phyloP scores from a whole-genome alignment of 2,329 filamentous ascomycete species.

The Plenodomus lindquistii region DNA sequence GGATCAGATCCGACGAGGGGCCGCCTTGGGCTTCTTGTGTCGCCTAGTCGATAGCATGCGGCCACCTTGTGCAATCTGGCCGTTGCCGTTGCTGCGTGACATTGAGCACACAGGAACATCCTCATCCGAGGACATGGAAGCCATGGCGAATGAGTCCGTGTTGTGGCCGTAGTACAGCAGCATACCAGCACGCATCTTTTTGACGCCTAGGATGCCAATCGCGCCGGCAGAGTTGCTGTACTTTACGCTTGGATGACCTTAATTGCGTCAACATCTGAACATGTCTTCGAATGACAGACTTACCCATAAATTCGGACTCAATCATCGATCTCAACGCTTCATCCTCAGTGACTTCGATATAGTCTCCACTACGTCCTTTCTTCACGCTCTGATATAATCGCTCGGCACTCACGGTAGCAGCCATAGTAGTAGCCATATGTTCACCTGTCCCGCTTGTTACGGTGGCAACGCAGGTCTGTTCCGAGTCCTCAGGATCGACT shows the following conservation, averaged over 20 bases:
- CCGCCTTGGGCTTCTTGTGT: constrained; percentile 34
- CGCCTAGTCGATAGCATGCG: constrained; percentile 51
- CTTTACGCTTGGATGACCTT: constrained; percentile 77
- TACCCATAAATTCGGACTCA: constrained; percentile 84
- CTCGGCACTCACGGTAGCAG: constrained; percentile 83
- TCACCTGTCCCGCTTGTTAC: constrained; percentile 96
- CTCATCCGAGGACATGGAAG: constrained; percentile 84
- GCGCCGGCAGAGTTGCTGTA: constrained; percentile 81
- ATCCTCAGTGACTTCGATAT: constrained; percentile 74
- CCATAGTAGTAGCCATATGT: constrained; percentile 96
- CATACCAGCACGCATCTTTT: constrained; percentile 75
- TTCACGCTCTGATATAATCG: constrained; percentile 74
- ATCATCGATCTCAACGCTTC: constrained; percentile 79
- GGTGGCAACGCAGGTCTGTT: constrained; percentile 72
- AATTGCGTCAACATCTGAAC: constrained; percentile 8
- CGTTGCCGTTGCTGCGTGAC: constrained; percentile 69
- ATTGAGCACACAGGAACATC: constrained; percentile 78
- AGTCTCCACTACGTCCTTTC: constrained; percentile 62
- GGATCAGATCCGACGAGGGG: constrained; percentile 1
- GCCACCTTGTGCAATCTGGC: constrained; percentile 58
- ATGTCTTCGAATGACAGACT: constrained; percentile 7
- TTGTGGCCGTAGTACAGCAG: constrained; percentile 96
- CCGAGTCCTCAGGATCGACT: constrained; percentile 68
- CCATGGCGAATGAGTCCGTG: constrained; percentile 84
- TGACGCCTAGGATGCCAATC: constrained; percentile 88